Evolutionary conservation across 805 yeast species (phyloP).

Genomic region (Kodamaea lidongshanica): DNA sequence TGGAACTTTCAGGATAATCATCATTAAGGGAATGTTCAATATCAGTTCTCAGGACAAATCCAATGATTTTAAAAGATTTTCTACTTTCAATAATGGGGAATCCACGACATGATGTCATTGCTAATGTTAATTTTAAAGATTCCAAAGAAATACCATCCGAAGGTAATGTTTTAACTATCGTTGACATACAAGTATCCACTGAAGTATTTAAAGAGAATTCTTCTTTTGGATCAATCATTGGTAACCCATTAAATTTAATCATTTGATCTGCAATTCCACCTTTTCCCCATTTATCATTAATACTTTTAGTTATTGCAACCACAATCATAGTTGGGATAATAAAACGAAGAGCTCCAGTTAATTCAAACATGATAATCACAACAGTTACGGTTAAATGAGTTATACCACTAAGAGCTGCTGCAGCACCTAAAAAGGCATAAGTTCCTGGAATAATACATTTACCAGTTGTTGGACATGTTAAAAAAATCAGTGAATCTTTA

Average conservation of each 20-base stretch:
- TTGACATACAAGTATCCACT: constrained; percentile 61
- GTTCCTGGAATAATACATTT: constrained; percentile 86
- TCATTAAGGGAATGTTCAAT: constrained; percentile 16
- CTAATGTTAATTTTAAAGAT: constrained; percentile 27
- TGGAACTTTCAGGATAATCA: constrained; percentile 1
- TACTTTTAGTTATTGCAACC: constrained; percentile 77
- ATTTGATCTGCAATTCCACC: constrained; percentile 95
- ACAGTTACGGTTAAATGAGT: constrained; percentile 90
- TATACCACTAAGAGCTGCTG: constrained; percentile 89
- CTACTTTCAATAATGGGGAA: constrained; percentile 49
- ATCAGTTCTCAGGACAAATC: constrained; percentile 41
- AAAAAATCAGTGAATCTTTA: constrained; percentile 30
- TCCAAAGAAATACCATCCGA: constrained; percentile 23
- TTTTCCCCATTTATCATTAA: constrained; percentile 70
- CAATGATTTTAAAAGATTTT: constrained; percentile 35
- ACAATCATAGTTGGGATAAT: constrained; percentile 95
- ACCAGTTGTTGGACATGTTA: constrained; percentile 24
- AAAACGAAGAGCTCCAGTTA: constrained; percentile 89
- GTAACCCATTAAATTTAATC: constrained; percentile 83
- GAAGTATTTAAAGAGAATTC: constrained; percentile 46
- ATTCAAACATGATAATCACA: constrained; percentile 75
- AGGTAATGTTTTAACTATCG: constrained; percentile 32
- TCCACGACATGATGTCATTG: constrained; percentile 35
- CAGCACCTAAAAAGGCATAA: constrained; percentile 94
- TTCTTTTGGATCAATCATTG: constrained; percentile 68